Base-by-base conservation (phyloP, 306 rosid genomes). In the Mucuna pruriens region DNA sequence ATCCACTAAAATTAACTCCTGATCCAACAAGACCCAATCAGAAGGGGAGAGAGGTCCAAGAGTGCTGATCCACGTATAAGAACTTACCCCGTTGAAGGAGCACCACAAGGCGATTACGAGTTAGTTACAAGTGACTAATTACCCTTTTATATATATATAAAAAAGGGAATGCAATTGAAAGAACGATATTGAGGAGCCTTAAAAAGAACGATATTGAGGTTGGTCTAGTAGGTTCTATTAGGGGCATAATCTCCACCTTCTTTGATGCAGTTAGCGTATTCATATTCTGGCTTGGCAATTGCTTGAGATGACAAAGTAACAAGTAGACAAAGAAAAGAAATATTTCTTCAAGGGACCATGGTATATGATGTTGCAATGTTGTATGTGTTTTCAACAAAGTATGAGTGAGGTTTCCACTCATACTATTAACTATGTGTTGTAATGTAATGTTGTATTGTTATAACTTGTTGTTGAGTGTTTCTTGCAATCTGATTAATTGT, bases 201-300 rank as follows among this genome's bases (percentile, higher is more conserved):
- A 85, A 66, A 54, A 90, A n/a, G 88, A 36, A 86, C 82, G 57
- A 16, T 16, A 0, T 68, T 55, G 29, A 88, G 92, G 85, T 90
- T 86, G 79, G 40, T 29, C 3, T 44, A 15, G 80, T 83, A 88
- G 55, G 83, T 81, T 76, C 85, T 81, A 38, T 85, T 75, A 10
- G 84, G 11, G 22, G 62, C 61, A 46, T 29, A 61, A 62, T 45
- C 31, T 26, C 7, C 34, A 7, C 20, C 5, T 46, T 22, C 52
- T 63, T 7, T 17, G 15, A 38, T 19, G 61, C 80, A 76, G 17
- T 1, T 6, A 22, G 60, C 4, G 74, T 64, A 33, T 23, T 54
- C 11, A 39, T 48, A 64, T 22, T 77, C 74, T 33, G 64, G 52
- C 19, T 34, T 49, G 9, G 63, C 51, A 19, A 6, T 33, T 55